Base-by-base conservation (phyloP, 495 filamentous ascomycete genomes). In the Neurospora africana region DNA sequence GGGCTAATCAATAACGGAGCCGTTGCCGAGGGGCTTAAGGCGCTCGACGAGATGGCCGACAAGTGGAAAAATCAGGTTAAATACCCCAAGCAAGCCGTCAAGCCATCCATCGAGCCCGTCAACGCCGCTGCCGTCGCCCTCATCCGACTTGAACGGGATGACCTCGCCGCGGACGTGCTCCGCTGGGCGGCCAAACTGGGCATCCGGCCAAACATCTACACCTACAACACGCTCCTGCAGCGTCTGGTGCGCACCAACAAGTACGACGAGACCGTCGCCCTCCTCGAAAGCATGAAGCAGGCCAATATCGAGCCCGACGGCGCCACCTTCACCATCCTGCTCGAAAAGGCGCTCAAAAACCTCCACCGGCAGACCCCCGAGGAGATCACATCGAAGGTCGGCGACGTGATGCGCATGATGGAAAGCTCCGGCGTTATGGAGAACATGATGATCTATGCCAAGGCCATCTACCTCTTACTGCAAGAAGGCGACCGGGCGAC, bases 161-260 rank as follows among this genome's bases (percentile, higher is more conserved):
- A 47, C 10, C 76, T 72, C 27, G 84, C 86, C 61, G 73, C 81
- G 11, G 78, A 82, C 11, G 79, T 93, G 5, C 80, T 94, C 10
- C 70, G 73, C 13, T 92, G 89, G 88, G 90, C 90, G 1, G 76
- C 75, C 9, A 77, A 75, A 5, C 87, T 90, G 53, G 83, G 82
- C 36, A 86, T 94, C 65, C 69, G 82, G 40, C 88, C 89, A 21
- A 86, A 92, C 75, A 79, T 85, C 40, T 80, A 81, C 70, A 93
- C 91, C 15, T 94, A 88, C 82, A 94, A 94, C 80, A 89, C 84
- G 5, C 83, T 93, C 11, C 82, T 94, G 35, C 81, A 83, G 8
- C 79, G 85, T 3, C 76, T 87, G 53, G 81, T 93, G 72, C 83
- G 84, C 21, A 72, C 78, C 43, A 83, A 81, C 27, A 73, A 82